Percentiles rank a stretch among this genome's conserved stretches.
Conservation (phyloP, 108 stramenopile genomes). For the Pseudonitzschia delicatissima region DNA sequence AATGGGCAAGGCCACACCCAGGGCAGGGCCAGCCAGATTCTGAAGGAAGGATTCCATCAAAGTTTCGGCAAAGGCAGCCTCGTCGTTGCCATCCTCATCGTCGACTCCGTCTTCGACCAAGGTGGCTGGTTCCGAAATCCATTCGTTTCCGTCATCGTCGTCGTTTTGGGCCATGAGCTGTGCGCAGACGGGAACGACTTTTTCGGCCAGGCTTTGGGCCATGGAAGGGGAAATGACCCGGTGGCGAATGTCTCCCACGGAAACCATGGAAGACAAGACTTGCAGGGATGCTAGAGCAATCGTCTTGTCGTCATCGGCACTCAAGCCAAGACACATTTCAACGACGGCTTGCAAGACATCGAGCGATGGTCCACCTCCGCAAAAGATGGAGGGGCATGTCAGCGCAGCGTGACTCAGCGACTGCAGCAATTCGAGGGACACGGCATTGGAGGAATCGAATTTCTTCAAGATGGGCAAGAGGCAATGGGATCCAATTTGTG, state of each 20-base stretch:
- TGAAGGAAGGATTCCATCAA: constrained; percentile 54
- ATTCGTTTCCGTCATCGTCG: constrained; percentile 42
- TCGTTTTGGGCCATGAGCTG: constrained; percentile 34
- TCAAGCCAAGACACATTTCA: constrained; percentile 42
- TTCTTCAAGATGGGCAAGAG: constrained; percentile 13
- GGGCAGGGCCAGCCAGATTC: constrained; percentile 47
- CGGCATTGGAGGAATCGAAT: not conserved
- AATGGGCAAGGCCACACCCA: constrained; percentile 45
- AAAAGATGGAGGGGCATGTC: constrained; percentile 51
- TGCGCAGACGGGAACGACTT: constrained; percentile 20
- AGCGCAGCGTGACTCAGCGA: constrained; percentile 22
- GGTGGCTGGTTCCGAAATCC: constrained; percentile 47
- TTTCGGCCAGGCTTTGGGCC: constrained; percentile 15
- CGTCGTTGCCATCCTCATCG: constrained; percentile 45
- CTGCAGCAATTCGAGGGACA: constrained; percentile 25
- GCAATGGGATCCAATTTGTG: constrained; percentile 24
- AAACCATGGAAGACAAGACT: constrained; percentile 43
- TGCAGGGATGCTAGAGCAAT: constrained; percentile 46
- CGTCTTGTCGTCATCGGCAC: constrained; percentile 1
- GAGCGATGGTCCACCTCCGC: constrained; percentile 16
- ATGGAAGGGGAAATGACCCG: constrained; percentile 18
- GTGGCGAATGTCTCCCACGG: constrained; percentile 49
- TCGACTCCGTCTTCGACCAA: constrained; percentile 40
- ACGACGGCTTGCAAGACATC: constrained; percentile 32
- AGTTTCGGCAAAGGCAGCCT: constrained; percentile 47